Evolutionary conservation across 257 asterid species (phyloP).

Genomic region (Solanum commersonii): DNA sequence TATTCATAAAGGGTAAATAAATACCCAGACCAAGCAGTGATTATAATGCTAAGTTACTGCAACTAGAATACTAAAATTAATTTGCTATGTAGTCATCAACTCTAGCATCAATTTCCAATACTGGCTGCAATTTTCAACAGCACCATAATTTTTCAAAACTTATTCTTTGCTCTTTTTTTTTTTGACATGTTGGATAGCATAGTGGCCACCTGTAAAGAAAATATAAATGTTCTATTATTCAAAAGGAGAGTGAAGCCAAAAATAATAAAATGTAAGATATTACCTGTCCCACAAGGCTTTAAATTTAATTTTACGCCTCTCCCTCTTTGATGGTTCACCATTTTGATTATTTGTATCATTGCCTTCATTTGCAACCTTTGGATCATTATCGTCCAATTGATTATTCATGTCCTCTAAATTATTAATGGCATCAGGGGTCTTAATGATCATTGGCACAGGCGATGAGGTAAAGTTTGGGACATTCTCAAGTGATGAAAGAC

Average conservation of each 20-base stretch:
- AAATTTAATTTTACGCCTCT: too few relatives aligned
- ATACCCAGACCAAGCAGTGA: too few relatives aligned
- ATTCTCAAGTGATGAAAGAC: not conserved
- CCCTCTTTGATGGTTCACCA: too few relatives aligned
- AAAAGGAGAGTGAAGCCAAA: not conserved
- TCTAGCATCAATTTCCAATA: too few relatives aligned
- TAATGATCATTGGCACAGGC: not conserved
- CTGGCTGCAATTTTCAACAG: not conserved
- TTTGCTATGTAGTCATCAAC: too few relatives aligned
- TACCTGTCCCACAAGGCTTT: not conserved
- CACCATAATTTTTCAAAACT: slow-evolving; percentile 23
- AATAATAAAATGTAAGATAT: not conserved
- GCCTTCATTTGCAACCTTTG: too few relatives aligned
- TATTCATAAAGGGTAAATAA: too few relatives aligned
- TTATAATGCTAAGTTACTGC: too few relatives aligned
- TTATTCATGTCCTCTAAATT: not conserved
- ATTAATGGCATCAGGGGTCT: not conserved
- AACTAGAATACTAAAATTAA: too few relatives aligned
- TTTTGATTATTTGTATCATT: too few relatives aligned
- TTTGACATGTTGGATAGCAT: not conserved
- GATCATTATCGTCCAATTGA: too few relatives aligned
- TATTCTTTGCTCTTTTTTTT: too few relatives aligned
- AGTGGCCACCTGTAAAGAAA: not conserved
- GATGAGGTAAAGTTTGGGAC: not conserved
- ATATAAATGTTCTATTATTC: not conserved